These are phyloP conservation scores for Entophlyctis luteolus DNA, from an alignment of 192 early-diverging fungal species.

Conservation along the genomic window DNA sequence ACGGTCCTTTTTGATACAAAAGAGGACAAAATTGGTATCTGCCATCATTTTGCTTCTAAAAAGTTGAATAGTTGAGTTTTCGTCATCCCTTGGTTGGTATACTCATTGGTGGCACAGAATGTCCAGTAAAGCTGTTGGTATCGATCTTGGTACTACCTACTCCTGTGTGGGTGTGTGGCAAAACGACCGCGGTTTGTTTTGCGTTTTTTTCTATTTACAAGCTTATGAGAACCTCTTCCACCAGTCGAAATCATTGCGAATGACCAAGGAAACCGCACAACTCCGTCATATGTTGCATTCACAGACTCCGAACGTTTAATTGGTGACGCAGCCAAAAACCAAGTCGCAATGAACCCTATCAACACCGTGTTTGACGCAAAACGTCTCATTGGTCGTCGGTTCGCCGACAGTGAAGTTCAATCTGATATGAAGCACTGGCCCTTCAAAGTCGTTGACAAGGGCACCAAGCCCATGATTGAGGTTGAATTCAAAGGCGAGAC, in stretches of 20 bases:
- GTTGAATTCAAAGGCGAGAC: constrained; percentile 93
- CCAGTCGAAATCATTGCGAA: constrained; percentile 98
- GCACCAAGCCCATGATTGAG: constrained; percentile 84
- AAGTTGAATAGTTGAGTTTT: constrained; percentile 2
- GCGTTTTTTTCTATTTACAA: no score
- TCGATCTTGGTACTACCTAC: constrained; percentile 98
- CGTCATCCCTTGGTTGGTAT: no score
- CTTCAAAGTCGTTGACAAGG: constrained; percentile 90
- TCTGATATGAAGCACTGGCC: constrained; percentile 99
- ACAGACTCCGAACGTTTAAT: constrained; percentile 96
- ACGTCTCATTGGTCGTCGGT: constrained; percentile 95
- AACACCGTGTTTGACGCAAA: constrained; percentile 99
- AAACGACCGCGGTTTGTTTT: constrained; percentile 65
- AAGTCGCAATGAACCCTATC: constrained; percentile 88
- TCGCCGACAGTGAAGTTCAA: constrained; percentile 89
- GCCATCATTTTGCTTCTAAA: neutral
- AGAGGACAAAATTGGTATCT: neutral
- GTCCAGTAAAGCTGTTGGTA: constrained; percentile 76
- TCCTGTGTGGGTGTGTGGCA: constrained; percentile 68
- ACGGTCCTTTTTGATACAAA: constrained; percentile 8
- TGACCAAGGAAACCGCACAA: constrained; percentile 99
- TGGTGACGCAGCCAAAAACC: constrained; percentile 98
- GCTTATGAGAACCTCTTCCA: no score
- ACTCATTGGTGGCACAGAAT: no score
- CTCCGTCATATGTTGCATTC: constrained; percentile 94